Evolutionary conservation across 176 grass and related monocot species (phyloP).

Genomic region (Leersia perrieri): DNA sequence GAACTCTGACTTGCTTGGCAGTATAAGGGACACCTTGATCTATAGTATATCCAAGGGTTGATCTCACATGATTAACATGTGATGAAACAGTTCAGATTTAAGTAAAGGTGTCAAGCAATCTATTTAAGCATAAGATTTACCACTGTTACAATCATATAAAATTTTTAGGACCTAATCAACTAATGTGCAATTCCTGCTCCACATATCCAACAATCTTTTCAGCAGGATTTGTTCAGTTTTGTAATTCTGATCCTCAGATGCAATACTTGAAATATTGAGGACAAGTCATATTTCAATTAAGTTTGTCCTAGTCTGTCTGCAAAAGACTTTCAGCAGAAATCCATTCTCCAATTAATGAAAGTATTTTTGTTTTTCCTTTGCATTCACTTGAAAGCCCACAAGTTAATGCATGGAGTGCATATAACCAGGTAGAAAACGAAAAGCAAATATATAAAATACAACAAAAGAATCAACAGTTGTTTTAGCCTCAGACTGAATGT

Average conservation of each 20-base stretch:
- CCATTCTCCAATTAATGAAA: background rate
- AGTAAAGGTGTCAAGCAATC: background rate
- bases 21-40: too few relatives aligned
- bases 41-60: background rate
- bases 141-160: background rate
- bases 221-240: too few relatives aligned
- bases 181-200: background rate
- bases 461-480: background rate
- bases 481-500: background rate
- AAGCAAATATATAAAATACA: background rate
- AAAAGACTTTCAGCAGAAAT: background rate
- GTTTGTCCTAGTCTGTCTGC: background rate
- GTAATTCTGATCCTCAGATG: too few relatives aligned
- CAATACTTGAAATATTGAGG: too few relatives aligned
- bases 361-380: background rate
- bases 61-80: background rate
- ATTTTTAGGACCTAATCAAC: background rate
- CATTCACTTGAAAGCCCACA: constrained; percentile 10
- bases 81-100: background rate
- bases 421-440: background rate
- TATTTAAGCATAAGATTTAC: background rate
- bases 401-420: background rate
- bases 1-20: too few relatives aligned
- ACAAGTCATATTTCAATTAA: background rate
- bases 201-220: background rate